Evolutionary conservation across 2,329 filamentous ascomycete genomes (phyloP).

Genomic region (Aspergillus pseudoterreus): DNA sequence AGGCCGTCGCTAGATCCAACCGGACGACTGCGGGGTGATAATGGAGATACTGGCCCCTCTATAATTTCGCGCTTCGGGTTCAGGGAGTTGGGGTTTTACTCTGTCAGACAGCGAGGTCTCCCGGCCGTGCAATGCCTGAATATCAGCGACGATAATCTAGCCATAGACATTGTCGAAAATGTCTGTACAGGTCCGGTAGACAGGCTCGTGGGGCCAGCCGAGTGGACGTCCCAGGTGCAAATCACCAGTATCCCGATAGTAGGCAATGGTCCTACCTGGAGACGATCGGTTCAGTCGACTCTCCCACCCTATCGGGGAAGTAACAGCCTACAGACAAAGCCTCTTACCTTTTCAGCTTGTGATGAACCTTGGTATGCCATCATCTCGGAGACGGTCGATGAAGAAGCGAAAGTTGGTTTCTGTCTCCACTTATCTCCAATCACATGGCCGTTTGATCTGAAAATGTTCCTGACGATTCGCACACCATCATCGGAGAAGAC

Average conservation of each 20-base stretch:
- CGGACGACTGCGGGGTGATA: slow-evolving; percentile 30
- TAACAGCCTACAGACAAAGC: slow-evolving; percentile 32
- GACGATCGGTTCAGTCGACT: slow-evolving; percentile 43
- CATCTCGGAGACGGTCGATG: slow-evolving; percentile 35
- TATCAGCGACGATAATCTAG: slow-evolving; percentile 46
- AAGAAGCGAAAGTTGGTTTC: slow-evolving; percentile 29
- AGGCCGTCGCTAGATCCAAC: slow-evolving; percentile 50
- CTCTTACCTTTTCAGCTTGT: slow-evolving; percentile 18
- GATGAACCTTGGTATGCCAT: slow-evolving; percentile 33
- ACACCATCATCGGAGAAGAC: slow-evolving; percentile 21
- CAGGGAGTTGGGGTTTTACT: slow-evolving; percentile 51
- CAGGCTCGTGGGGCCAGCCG: slow-evolving; percentile 38
- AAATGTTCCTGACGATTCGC: slow-evolving; percentile 27
- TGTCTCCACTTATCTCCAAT: slow-evolving; percentile 32
- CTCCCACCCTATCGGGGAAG: slow-evolving; percentile 47
- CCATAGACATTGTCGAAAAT: slow-evolving; percentile 57
- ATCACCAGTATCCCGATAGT: slow-evolving; percentile 54
- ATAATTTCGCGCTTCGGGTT: slow-evolving; percentile 51
- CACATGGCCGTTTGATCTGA: slow-evolving; percentile 23
- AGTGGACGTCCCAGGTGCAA: slow-evolving; percentile 43
- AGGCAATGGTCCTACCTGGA: slow-evolving; percentile 49
- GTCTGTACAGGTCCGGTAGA: slow-evolving; percentile 50
- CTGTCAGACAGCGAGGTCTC: slow-evolving; percentile 50
- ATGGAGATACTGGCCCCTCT: slow-evolving; percentile 36
- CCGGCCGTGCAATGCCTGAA: slow-evolving; percentile 51